Percentiles rank a stretch among this genome's conserved stretches.
phyloP scores from a whole-genome alignment of 2,329 filamentous ascomycete genomes.

The Knoxdaviesia proteae region DNA sequence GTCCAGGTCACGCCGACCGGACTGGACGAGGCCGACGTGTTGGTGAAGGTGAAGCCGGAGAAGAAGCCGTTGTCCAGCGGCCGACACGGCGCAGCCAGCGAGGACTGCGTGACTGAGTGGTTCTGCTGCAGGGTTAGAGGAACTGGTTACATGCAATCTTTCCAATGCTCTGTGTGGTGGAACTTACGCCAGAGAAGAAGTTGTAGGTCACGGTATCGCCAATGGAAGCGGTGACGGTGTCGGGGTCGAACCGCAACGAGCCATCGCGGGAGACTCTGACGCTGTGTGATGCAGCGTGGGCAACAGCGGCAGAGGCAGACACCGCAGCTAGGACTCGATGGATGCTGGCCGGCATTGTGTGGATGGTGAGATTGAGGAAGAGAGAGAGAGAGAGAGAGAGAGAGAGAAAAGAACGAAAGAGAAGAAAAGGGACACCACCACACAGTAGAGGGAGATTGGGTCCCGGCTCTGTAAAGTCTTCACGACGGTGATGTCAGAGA shows the following conservation, averaged over 20 bases:
- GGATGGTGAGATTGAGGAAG: conserved; percentile 1
- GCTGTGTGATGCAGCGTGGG: conserved; percentile 11
- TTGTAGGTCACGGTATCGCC: conserved; percentile 20
- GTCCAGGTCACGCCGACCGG: conserved; percentile 16
- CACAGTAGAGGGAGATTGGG: too few relatives aligned
- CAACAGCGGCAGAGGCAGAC: conserved; percentile 3
- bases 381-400: conserved; percentile 8
- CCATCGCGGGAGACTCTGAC: conserved; percentile 17
- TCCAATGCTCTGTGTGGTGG: neutral
- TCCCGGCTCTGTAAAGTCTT: too few relatives aligned
- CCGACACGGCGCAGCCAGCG: conserved; percentile 17
- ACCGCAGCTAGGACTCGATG: neutral
- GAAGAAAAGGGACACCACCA: conserved; percentile 5
- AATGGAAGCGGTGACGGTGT: conserved; percentile 12
- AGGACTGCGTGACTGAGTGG: conserved; percentile 19
- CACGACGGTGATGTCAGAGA: too few relatives aligned
- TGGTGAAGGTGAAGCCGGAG: conserved; percentile 15
- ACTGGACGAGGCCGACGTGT: conserved; percentile 2
- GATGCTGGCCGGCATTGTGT: too few relatives aligned
- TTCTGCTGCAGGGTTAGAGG: conserved; percentile 9
- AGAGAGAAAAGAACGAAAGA: conserved; percentile 7
- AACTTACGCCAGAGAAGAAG: conserved; percentile 16
- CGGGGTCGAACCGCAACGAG: conserved; percentile 16
- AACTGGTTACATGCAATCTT: neutral
- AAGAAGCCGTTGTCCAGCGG: conserved; percentile 17